Evolutionary conservation across 2,329 filamentous ascomycete species (phyloP).

Genomic region (Ascocoryne sarcoides): DNA sequence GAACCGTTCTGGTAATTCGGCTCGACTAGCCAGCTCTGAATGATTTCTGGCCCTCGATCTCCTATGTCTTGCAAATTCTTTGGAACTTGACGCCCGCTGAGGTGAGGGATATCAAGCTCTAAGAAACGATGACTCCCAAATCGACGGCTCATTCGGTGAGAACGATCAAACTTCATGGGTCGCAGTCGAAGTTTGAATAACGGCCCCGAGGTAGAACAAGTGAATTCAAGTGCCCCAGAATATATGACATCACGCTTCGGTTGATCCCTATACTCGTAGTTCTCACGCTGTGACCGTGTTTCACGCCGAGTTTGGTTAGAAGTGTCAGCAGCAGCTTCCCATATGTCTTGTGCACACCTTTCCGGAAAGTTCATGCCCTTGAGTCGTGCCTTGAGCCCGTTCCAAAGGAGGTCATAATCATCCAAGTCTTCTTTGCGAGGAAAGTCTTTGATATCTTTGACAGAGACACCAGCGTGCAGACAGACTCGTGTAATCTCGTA

Average conservation of each 20-base stretch:
- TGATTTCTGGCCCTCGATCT: conserved; percentile 25
- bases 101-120: conserved; percentile 43
- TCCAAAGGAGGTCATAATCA: conserved; percentile 37
- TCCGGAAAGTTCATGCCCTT: conserved; percentile 39
- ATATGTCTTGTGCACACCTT: conserved; percentile 36
- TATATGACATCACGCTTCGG: conserved; percentile 37
- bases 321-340: conserved; percentile 27
- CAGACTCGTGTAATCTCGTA: conserved; percentile 28
- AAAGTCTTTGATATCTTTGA: conserved; percentile 12
- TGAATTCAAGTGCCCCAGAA: conserved; percentile 34
- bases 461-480: conserved; percentile 17
- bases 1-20: background rate
- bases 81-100: conserved; percentile 24
- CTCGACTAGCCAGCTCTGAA: conserved; percentile 34
- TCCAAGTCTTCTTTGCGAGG: conserved; percentile 28
- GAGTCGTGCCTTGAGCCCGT: conserved; percentile 34
- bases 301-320: no score
- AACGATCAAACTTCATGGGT: conserved; percentile 39
- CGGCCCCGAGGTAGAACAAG: conserved; percentile 29
- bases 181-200: conserved; percentile 40
- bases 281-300: no score
- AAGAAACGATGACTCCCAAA: conserved; percentile 52
- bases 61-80: conserved; percentile 28
- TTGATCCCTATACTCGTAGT: no score
- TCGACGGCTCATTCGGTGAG: conserved; percentile 43